A percentile compares a stretch with the other conserved stretches of the same genome.
These are phyloP conservation scores for Lepiota venenata DNA, from an alignment of 768 basidiomycete species.

Conservation along the genomic window DNA sequence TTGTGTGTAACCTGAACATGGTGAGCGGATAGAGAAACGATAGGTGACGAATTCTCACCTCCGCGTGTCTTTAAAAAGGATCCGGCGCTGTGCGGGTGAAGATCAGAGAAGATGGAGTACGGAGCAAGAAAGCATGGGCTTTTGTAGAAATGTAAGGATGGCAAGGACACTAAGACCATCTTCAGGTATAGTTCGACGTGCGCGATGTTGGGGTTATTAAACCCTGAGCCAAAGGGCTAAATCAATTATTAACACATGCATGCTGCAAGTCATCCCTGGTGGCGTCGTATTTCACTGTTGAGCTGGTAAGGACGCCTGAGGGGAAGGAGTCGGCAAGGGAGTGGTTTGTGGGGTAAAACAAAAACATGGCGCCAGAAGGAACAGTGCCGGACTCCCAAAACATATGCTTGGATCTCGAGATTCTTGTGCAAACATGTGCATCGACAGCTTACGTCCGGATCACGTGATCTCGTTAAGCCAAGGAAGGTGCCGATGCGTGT, in stretches of 20 bases:
- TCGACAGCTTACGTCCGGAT: too few relatives aligned
- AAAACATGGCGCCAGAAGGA: too few relatives aligned
- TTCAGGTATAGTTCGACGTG: background rate
- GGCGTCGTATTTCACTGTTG: background rate
- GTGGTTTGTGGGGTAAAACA: too few relatives aligned
- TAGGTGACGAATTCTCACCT: background rate
- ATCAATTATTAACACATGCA: background rate
- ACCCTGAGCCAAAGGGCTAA: slow-evolving; percentile 1
- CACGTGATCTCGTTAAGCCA: too few relatives aligned
- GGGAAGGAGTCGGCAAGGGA: too few relatives aligned
- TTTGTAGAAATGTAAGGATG: slow-evolving; percentile 1
- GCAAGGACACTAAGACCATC: background rate
- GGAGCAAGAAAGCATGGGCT: background rate
- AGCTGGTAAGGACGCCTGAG: too few relatives aligned
- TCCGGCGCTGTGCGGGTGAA: background rate
- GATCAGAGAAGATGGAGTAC: background rate
- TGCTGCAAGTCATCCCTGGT: background rate
- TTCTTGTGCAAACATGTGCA: too few relatives aligned
- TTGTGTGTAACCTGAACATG: background rate
- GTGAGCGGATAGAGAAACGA: background rate
- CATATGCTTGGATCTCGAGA: too few relatives aligned
- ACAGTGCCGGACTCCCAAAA: too few relatives aligned
- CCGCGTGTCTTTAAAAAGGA: background rate
- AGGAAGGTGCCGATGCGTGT: background rate
- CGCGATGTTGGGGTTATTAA: background rate